Conservation (phyloP, 768 basidiomycete species). For the Pholiota molesta region DNA sequence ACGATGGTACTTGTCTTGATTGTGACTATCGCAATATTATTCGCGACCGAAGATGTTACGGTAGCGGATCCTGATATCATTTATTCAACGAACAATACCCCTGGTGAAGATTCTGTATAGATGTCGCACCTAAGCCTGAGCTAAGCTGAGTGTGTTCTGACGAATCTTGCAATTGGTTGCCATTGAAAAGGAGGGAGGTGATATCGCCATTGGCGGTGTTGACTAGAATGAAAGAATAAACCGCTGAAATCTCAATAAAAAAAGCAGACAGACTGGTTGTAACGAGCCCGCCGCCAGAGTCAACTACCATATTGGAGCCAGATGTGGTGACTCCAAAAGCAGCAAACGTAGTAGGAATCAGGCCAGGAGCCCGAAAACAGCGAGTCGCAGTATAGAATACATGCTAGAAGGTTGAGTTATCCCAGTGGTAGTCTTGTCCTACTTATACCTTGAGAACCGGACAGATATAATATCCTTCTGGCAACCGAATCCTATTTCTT, state of each 20-base stretch:
- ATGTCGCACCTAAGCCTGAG: slow-evolving; percentile 42
- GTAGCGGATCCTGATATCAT: slow-evolving; percentile 39
- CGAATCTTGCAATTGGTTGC: slow-evolving; percentile 47
- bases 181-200: slow-evolving; percentile 47
- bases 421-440: not conserved
- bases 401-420: not conserved
- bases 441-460: not conserved
- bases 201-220: slow-evolving; percentile 48
- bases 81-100: not conserved
- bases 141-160: slow-evolving; percentile 49
- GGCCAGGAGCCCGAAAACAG: slow-evolving; percentile 13
- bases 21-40: slow-evolving; percentile 43
- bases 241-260: not conserved
- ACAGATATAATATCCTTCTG: not conserved
- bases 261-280: slow-evolving; percentile 35
- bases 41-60: slow-evolving; percentile 41
- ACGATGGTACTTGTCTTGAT: slow-evolving; percentile 48
- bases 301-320: slow-evolving; percentile 41
- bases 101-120: not conserved
- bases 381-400: not conserved
- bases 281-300: slow-evolving; percentile 47
- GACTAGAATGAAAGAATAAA: slow-evolving; percentile 28
- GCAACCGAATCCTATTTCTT: too few relatives aligned
- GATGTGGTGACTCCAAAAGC: slow-evolving; percentile 50
- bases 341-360: slow-evolving; percentile 39